Evolutionary conservation across 257 asterid genomes (phyloP), one percentile per base, ranked within the genome.

Genomic region (Capsicum rhomboideum): DNA sequence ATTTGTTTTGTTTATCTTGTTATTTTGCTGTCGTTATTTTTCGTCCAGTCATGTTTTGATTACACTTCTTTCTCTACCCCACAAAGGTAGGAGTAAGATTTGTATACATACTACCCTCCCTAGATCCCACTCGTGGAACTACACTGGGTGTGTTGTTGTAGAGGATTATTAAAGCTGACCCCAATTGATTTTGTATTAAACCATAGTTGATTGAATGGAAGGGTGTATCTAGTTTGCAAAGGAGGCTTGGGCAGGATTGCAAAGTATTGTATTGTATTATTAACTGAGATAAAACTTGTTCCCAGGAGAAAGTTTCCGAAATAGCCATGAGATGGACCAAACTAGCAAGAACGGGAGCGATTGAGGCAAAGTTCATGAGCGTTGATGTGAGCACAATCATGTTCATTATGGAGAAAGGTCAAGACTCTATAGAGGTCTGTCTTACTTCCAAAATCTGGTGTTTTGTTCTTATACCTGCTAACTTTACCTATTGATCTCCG

Each of bases 391-490:
- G 94, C 85, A 96, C 99, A 2, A 84, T 96, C 86, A 96, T 93
- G 99, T 89, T 96, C 89, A 92, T 97, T 82, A 91, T 96, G 96
- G 93, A 94, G 63, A 94, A 90, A 79, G 98, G 98, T 53, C 98
- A 90, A 90, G 97, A 96, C 79, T 42, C 94, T 31, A 28, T 89
- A 67, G 98, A 96, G 99, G 99, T 77, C 49, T 28, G 81, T 16
- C 81, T 77, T 23, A 75, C 23, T 21, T 75, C 42, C 63, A 31
- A 26, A 7, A 4, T 26, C n/a, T 77, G 61, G 16, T 26, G 63
- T 26, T 6, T 77, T 77, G 9, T 50, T 50, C 42, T 49, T n/a
- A 0, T 75, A 26, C 14, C 26, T 75, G 58, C 44, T 26, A 26
- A 31, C 44, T 59, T 6, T 34, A 6, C 72, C n/a, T 64, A 28